Evolutionary conservation across 495 filamentous ascomycete genomes (phyloP).

Genomic region (Astrothelium macrocarpum): DNA sequence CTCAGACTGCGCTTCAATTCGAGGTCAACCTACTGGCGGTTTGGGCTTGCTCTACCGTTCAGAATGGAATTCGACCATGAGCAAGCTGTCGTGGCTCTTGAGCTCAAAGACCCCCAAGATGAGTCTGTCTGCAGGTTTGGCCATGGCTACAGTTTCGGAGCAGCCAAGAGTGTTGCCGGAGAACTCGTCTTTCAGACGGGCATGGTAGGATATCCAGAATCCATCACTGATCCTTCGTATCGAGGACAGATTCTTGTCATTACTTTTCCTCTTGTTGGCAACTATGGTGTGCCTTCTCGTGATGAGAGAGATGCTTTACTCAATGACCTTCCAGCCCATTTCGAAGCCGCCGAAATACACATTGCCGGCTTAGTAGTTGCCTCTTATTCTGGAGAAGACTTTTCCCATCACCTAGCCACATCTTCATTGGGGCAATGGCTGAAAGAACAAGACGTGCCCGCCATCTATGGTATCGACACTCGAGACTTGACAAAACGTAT

Average conservation of each 20-base stretch:
- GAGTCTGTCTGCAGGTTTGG: conserved; percentile 45
- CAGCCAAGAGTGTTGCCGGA: conserved; percentile 80
- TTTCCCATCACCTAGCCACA: conserved; percentile 80
- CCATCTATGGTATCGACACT: conserved; percentile 93
- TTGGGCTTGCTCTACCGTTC: not conserved
- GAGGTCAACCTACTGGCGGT: not conserved
- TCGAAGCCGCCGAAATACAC: conserved; percentile 86
- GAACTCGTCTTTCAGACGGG: conserved; percentile 99
- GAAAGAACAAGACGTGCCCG: conserved; percentile 90
- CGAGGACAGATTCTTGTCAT: conserved; percentile 85
- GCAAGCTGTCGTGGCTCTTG: conserved; percentile 62
- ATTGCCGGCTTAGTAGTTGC: conserved; percentile 83
- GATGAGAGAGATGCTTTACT: conserved; percentile 73
- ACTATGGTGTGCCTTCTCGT: conserved; percentile 85
- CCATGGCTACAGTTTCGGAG: conserved; percentile 91
- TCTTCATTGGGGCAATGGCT: conserved; percentile 91
- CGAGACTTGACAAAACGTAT: conserved; percentile 89
- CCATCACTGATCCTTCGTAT: conserved; percentile 86
- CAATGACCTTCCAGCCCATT: conserved; percentile 74
- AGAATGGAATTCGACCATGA: conserved; percentile 16
- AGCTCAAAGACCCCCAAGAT: conserved; percentile 67
- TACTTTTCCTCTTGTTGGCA: conserved; percentile 83
- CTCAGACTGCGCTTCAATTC: not conserved
- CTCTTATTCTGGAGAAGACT: conserved; percentile 86
- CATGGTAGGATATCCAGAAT: conserved; percentile 98